Evolutionary conservation across 495 filamentous ascomycete species (phyloP).

Genomic region (Penicillium dipodomyicola): DNA sequence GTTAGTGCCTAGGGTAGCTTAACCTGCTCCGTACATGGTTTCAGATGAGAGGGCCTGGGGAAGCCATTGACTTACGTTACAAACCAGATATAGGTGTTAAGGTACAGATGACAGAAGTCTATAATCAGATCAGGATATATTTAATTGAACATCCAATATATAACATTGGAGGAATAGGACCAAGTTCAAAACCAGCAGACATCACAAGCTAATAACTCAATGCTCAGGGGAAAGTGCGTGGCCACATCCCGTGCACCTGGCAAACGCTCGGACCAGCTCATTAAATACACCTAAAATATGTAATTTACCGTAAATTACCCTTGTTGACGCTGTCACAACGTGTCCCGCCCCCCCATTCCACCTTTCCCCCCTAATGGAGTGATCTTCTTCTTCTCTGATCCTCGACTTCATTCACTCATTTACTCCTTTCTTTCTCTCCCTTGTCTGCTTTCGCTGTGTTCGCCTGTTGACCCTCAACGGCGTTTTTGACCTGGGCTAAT

Average conservation of each 20-base stretch:
- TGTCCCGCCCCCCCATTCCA: conserved; percentile 27
- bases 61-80: background rate
- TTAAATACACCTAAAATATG: conserved; percentile 1
- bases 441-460: conserved; percentile 35
- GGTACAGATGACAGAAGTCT: background rate
- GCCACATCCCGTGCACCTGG: background rate
- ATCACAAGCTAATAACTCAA: background rate
- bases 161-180: background rate
- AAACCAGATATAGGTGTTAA: background rate
- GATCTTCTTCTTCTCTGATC: conserved; percentile 20
- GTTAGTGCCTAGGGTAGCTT: background rate
- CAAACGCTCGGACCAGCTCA: background rate
- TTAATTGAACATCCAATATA: background rate
- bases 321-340: conserved; percentile 19
- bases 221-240: conserved; percentile 6
- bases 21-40: background rate
- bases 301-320: conserved; percentile 25
- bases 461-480: conserved; percentile 26
- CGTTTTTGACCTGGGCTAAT: conserved; percentile 32
- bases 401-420: conserved; percentile 31
- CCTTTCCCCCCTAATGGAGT: conserved; percentile 15
- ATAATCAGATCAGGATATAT: background rate
- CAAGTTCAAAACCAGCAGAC: background rate
- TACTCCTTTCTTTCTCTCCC: conserved; percentile 21
- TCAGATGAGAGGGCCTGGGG: background rate